Evolutionary conservation across 345 rosid species (phyloP).

Genomic region (Acer negundo): DNA sequence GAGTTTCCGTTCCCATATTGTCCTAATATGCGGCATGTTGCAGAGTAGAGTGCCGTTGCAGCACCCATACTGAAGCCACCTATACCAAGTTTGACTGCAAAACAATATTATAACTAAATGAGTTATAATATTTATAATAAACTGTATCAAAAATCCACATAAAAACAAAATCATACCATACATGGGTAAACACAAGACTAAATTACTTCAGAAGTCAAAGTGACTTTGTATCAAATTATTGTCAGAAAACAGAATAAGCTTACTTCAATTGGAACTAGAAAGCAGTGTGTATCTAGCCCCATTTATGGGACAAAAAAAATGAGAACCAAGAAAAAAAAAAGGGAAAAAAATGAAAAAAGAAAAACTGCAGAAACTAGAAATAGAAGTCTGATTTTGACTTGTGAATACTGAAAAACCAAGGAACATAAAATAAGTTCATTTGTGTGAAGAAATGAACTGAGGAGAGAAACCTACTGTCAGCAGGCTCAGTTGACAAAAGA

Average conservation of each 20-base stretch:
- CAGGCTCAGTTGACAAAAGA: slow-evolving; percentile 70
- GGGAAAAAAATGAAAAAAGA: neutral
- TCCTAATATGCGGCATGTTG: slow-evolving; percentile 56
- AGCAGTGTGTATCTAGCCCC: neutral
- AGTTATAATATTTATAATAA: neutral
- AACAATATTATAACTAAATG: neutral
- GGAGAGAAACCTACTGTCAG: slow-evolving; percentile 48
- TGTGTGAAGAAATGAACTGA: neutral
- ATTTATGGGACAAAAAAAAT: neutral
- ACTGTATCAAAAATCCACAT: slow-evolving; percentile 21
- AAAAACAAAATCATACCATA: slow-evolving; percentile 5
- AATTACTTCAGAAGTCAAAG: neutral
- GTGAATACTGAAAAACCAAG: neutral
- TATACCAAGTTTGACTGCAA: slow-evolving; percentile 57
- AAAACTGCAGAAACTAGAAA: neutral
- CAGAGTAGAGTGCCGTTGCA: slow-evolving; percentile 67
- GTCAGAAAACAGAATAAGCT: neutral
- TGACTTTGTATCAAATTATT: neutral
- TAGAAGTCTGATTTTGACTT: neutral
- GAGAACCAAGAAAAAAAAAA: slow-evolving; percentile 3
- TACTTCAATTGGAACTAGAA: neutral
- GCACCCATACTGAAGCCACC: slow-evolving; percentile 93
- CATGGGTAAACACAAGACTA: neutral
- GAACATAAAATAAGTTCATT: neutral
- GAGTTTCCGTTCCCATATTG: slow-evolving; percentile 51